Conservation (phyloP, 805 yeast genomes). For the Saccharomycopsis synnaedendra region DNA sequence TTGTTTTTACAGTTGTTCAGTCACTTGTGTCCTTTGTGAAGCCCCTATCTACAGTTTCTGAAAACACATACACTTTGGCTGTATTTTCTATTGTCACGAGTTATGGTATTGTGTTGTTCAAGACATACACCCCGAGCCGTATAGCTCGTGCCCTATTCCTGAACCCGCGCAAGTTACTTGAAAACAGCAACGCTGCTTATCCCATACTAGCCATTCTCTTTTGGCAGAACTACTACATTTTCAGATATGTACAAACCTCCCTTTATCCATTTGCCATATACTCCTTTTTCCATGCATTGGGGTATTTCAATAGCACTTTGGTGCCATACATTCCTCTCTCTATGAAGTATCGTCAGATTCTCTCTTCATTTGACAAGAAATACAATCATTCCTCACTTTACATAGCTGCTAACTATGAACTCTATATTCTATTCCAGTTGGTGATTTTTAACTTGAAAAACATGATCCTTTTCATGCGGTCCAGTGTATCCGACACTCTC, state of each 20-base stretch:
- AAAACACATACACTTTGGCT: constrained; percentile 22
- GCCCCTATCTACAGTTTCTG: constrained; percentile 12
- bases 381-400: constrained; percentile 33
- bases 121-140: constrained; percentile 27
- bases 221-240: constrained; percentile 32
- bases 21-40: constrained; percentile 31
- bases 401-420: constrained; percentile 36
- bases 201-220: constrained; percentile 31
- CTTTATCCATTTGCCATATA: constrained; percentile 51
- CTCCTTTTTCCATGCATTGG: constrained; percentile 53
- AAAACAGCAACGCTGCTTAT: constrained; percentile 46
- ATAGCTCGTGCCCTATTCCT: constrained; percentile 21
- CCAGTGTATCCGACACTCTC: constrained; percentile 18
- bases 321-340: neutral
- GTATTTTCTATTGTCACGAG: constrained; percentile 45
- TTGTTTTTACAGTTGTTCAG: constrained; percentile 30
- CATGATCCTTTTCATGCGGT: neutral
- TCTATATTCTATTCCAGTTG: constrained; percentile 29
- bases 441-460: constrained; percentile 15
- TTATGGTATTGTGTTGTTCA: constrained; percentile 48
- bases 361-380: constrained; percentile 22
- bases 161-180: constrained; percentile 25
- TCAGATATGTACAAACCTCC: constrained; percentile 33
- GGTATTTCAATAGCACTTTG: constrained; percentile 40
- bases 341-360: constrained; percentile 19